Percentiles rank a stretch among this genome's conserved stretches.
Evolutionary conservation across 768 basidiomycete species (phyloP).

Genomic region (Russula foetens): DNA sequence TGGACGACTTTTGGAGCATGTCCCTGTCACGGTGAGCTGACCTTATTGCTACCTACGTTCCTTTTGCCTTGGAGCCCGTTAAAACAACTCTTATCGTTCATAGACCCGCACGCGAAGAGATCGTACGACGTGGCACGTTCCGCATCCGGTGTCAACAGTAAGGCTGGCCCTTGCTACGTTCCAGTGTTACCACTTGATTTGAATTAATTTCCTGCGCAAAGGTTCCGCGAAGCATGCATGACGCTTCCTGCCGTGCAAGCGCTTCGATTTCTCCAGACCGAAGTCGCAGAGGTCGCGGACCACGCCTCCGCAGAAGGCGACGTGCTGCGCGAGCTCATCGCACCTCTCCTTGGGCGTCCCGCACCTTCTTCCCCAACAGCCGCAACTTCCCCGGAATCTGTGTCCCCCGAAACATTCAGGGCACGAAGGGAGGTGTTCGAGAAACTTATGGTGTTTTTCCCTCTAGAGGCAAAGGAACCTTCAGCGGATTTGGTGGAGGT

Average conservation of each 20-base stretch:
- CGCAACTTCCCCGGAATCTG: slow-evolving; percentile 20
- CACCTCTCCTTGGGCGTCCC: slow-evolving; percentile 44
- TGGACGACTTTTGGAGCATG: slow-evolving; percentile 81
- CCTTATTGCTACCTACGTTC: background rate
- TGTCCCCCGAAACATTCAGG: slow-evolving; percentile 40
- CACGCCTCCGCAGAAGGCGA: slow-evolving; percentile 56
- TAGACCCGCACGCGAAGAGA: slow-evolving; percentile 56
- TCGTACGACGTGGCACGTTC: slow-evolving; percentile 56
- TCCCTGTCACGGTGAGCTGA: slow-evolving; percentile 47
- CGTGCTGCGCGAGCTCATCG: slow-evolving; percentile 58
- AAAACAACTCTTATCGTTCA: background rate
- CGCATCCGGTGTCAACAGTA: slow-evolving; percentile 67
- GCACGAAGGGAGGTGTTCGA: slow-evolving; percentile 70
- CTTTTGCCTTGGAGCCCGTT: too few species aligned
- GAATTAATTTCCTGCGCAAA: slow-evolving; percentile 23
- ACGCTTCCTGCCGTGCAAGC: slow-evolving; percentile 53
- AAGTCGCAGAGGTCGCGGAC: slow-evolving; percentile 65
- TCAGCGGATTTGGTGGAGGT: slow-evolving; percentile 53
- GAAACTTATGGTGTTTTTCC: slow-evolving; percentile 52
- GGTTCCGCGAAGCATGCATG: slow-evolving; percentile 80
- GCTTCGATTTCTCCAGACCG: slow-evolving; percentile 59
- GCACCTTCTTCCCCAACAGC: slow-evolving; percentile 20
- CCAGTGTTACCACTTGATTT: background rate
- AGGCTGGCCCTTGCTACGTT: slow-evolving; percentile 20
- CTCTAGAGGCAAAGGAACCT: slow-evolving; percentile 60